Base-by-base conservation (phyloP, 164 flowering plant species). In the Umbellularia californica region DNA sequence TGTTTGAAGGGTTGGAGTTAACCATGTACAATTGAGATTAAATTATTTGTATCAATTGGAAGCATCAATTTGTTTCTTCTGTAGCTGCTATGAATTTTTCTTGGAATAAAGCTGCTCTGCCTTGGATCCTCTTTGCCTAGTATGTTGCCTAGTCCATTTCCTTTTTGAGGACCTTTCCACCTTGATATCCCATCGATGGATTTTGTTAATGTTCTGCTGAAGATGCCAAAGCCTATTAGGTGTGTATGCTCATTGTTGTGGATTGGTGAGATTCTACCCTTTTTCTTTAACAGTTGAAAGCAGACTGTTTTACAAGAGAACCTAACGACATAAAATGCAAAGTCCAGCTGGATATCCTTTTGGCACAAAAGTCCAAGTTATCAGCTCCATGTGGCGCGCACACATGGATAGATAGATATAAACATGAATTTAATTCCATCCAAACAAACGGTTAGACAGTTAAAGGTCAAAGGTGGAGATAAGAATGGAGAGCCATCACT, bases 21-120 rank as follows among this genome's bases (percentile, higher is more conserved):
- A 66, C 50, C 58, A 27, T 73, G 76, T 73, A 73, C 70, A 73
- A 50, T 35, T 24, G 50, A 73, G 76, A 19, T 66, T 47, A 22
- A 66, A 47, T 73, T 65, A 52, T 50, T 64, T 73, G 60, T 50
- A 73, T 19, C 23, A 62, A 23, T 50, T 27, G 50, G 58, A 70
- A 70, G 12, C 64, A 9, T 69, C 13, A 60, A 58, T 65, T 65
- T 23, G 30, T 50, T 60, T 58, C 6, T 71, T 22, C 67, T 12
- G 47, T 41, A 9, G 47, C 28, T 33, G 58, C 33, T 27, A 15
- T 64, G 67, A 12, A 20, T 64, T 64, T 22, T 11, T 64, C 14
- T 20, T 64, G 28, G 67, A 23, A 64, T 64, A 64, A 64, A 22
- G 67, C 30, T 64, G 14, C 50, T 66, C 20, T 66, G 28, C 35